Base-by-base conservation (phyloP, 305 asterid species). In the Fraxinus greggii region DNA sequence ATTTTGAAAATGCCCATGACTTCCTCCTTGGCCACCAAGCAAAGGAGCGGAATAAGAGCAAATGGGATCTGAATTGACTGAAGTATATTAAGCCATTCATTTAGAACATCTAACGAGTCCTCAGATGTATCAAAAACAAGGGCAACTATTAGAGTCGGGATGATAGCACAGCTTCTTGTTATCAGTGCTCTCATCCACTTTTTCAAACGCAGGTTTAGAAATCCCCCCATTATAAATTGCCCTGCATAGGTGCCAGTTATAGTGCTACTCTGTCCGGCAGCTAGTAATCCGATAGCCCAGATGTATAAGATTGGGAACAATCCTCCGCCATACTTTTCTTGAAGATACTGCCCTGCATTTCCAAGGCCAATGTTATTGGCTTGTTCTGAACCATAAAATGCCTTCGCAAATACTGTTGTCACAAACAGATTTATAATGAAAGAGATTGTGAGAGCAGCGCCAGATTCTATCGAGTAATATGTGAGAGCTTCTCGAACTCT, bases 231-330 rank as follows among this genome's bases (percentile, higher is more conserved):
- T 7, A 94, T 92, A 82, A 94, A 94, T 76, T 94, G 98, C 6
- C 98, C 98, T 0, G 98, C 98, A 28, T 94, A 94, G 0, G 98
- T 94, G 17, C 98, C 97, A 0, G 98, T 95, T 51, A 95, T 89
- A 6, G 98, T 93, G 84, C 98, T 95, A 81, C 98, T 95, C 88
- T 95, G 98, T 2, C 98, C 98, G 4, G 98, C 98, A 17, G 98
- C 98, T 76, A 95, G 83, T 15, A 95, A 84, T 5, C 98, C 98
- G 31, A 95, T 86, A 29, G 97, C 98, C 98, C 98, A 95, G 38
- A 95, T 93, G 84, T 92, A 95, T 7, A 93, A 83, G 81, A 95
- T 92, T 2, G 98, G 98, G 76, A 95, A 83, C 70, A 88, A 26
- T 1, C 98, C 98, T 65, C 98, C 98, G 45, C 97, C 98, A 48